Base-by-base conservation (phyloP, 441 rosid genomes). In the Bruguiera hainesii region DNA sequence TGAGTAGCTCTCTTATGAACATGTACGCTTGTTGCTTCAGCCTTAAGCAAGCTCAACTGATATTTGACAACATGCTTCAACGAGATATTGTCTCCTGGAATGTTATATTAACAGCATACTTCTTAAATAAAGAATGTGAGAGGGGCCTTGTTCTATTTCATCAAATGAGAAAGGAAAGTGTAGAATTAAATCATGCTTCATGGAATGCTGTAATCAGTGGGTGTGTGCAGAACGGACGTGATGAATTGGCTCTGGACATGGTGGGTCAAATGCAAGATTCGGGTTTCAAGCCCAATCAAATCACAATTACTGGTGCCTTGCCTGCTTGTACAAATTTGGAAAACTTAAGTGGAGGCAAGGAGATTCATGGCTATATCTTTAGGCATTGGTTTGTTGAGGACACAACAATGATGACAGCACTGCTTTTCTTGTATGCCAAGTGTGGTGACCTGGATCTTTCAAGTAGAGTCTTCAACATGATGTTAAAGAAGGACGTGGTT, bases 361-460 rank as follows among this genome's bases (percentile, higher is more conserved):
- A 59, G 51, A 71, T 71, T 57, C 74, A 71, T 64, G 51, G 68
- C 49, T 64, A 64, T 49, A 35, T 35, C 31, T 31, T 30, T 50
- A 71, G 69, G 68, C 25, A 64, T 35, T 56, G 59, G 50, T 23
- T 71, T 46, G 21, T 21, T 29, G 64, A 46, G 30, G 60, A 71
- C 42, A 33, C 25, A 59, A 48, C 53, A 2, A 63, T 18, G 16
- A 11, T 46, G 18, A 63, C 74, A 5, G 69, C 64, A 33, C 58
- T 71, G 13, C 66, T 90, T 66, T 86, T 87, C 78, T 83, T 90
- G 95, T 90, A 88, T 70, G 85, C 87, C 71, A 88, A 87, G 78
- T 88, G 95, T 1, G 97, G 91, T 20, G 81, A 82, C 70, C 84
- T 88, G 64, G 86, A 82, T 68, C 72, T 63, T 13, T 89, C 93